A percentile compares a stretch with the other conserved stretches of the same genome.
These are phyloP conservation scores for Saturnispora kantuleensis DNA, from an alignment of 805 yeast genomes.

Conservation along the genomic window DNA sequence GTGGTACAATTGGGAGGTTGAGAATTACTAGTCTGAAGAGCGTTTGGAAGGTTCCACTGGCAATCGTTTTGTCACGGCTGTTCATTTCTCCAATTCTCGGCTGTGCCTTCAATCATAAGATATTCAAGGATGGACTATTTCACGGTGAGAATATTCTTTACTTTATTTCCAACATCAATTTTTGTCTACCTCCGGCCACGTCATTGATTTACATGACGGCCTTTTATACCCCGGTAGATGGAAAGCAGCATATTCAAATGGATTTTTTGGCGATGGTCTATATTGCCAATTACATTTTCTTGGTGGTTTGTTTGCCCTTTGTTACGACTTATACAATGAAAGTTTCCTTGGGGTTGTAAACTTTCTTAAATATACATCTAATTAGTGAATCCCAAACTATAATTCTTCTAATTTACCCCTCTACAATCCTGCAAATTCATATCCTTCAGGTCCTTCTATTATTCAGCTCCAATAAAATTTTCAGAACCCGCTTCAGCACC, in stretches of 20 bases:
- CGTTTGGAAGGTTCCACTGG: slow-evolving; percentile 56
- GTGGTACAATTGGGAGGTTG: slow-evolving; percentile 80
- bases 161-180: slow-evolving; percentile 64
- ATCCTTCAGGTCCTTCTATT: too few species aligned
- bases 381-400: too few species aligned
- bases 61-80: slow-evolving; percentile 48
- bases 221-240: slow-evolving; percentile 61
- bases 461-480: too few species aligned
- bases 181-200: slow-evolving; percentile 83
- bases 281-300: slow-evolving; percentile 60
- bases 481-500: too few species aligned
- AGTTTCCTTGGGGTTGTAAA: slow-evolving; percentile 34
- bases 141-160: slow-evolving; percentile 49
- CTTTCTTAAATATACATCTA: too few species aligned
- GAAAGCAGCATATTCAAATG: slow-evolving; percentile 54
- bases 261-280: slow-evolving; percentile 75
- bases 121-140: slow-evolving; percentile 55
- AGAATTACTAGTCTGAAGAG: slow-evolving; percentile 49
- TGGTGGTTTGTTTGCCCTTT: slow-evolving; percentile 65
- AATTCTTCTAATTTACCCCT: too few species aligned
- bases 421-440: too few species aligned
- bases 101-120: slow-evolving; percentile 50
- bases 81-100: slow-evolving; percentile 76
- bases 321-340: slow-evolving; percentile 60
- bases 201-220: slow-evolving; percentile 84